Base-by-base conservation (phyloP, 495 filamentous ascomycete genomes). In the Podospora conica region DNA sequence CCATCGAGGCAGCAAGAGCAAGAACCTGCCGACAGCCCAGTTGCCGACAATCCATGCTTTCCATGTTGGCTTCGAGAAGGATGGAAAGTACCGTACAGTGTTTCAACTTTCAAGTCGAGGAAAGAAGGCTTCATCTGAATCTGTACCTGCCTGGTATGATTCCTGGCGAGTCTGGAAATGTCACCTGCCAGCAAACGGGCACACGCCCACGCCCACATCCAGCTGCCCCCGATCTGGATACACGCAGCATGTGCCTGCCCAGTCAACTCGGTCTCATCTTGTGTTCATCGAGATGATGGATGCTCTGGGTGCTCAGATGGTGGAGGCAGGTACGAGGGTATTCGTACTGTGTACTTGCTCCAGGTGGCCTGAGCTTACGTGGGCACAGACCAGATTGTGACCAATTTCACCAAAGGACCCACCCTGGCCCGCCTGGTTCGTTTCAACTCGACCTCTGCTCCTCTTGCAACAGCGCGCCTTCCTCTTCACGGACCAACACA, bases 401-500 rank as follows among this genome's bases (percentile, higher is more conserved):
- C 61, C 12, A 27, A 18, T 55, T 55, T 53, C 23, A 27, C 61
- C 53, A 9, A 24, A 11, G 20, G 22, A 24, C 61, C 31, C 23
- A 23, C 54, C 59, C 63, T 33, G 57, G 64, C 25, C 55, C 53
- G 60, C 60, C 65, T 61, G 60, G 70, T 70, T 70, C 72, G 72
- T 74, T 74, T 74, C 72, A 74, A 70, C 62, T 54, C 64, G 15
- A 48, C 40, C 40, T 31, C 29, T 31, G 29, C 29, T n/a, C n/a
- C n/a, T n/a, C n/a, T n/a, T 11, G 29, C 29, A 31, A 10, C 70
- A 62, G 63, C 53, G 62, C 40, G 55, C 33, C 27, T 60, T 55
- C 63, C 25, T 61, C 25, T n/a, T 63, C 67, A 67, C 60, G 64
- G 29, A 54, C 61, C 66, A 53, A 58, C 25, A 56, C 9, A 29